Evolutionary conservation across 192 early-diverging fungal genomes (phyloP).

Genomic region (Geranomyces michiganensis): DNA sequence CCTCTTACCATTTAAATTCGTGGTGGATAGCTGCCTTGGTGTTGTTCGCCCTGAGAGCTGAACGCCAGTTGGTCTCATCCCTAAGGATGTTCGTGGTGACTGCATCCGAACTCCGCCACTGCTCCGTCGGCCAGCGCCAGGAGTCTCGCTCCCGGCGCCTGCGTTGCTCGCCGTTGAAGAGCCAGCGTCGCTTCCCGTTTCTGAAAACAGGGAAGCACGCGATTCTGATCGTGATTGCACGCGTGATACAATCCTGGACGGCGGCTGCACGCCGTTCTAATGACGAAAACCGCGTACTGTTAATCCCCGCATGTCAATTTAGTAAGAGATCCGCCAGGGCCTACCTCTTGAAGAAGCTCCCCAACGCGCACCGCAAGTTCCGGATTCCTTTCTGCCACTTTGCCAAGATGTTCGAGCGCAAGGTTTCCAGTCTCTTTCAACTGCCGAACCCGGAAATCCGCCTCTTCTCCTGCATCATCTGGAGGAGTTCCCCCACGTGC

Average conservation of each 20-base stretch:
- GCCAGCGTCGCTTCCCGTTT: constrained; percentile 32
- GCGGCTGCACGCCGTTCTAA: constrained; percentile 44
- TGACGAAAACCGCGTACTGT: background rate
- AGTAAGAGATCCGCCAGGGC: constrained; percentile 2
- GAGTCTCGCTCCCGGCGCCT: background rate
- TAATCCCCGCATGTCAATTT: background rate
- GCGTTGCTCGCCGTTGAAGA: background rate
- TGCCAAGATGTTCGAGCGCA: constrained; percentile 43
- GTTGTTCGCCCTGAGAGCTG: constrained; percentile 3
- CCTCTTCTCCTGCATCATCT: constrained; percentile 34
- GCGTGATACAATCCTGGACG: constrained; percentile 50
- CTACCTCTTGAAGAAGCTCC: constrained; percentile 45
- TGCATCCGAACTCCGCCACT: background rate
- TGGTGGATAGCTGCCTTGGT: constrained; percentile 36
- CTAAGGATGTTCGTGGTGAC: background rate
- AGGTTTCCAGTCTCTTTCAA: constrained; percentile 53
- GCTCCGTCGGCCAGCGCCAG: constrained; percentile 6
- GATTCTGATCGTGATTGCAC: constrained; percentile 49
- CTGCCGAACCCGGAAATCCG: constrained; percentile 49
- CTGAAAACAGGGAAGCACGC: constrained; percentile 30
- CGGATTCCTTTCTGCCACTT: constrained; percentile 41
- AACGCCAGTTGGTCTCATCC: background rate
- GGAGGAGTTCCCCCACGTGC: background rate
- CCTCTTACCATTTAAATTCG: constrained; percentile 38
- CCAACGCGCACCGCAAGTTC: constrained; percentile 42